Base-by-base conservation (phyloP, 306 rosid genomes). In the Canavalia gladiata region DNA sequence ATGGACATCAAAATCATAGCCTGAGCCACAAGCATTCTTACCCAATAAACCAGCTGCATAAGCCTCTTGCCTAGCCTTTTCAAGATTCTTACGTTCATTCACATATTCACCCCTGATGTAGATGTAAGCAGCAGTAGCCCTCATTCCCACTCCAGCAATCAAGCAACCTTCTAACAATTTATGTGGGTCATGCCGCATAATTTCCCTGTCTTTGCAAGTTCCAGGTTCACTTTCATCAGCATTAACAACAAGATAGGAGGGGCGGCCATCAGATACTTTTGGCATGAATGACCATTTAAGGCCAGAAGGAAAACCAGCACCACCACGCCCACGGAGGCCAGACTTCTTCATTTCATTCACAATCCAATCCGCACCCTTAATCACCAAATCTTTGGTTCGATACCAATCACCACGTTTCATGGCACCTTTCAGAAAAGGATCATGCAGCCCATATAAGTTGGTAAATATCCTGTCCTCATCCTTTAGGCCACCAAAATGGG, bases 251-350 rank as follows among this genome's bases (percentile, higher is more conserved):
- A 96, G 97, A 84, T 96, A 96, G 29, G 99, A 96, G 62, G 98
- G 99, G 65, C 98, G 99, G n/a, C 98, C 99, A 72, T 96, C 97
- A 33, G 99, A 96, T 64, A 87, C 92, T 87, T 96, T 96, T 33
- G 99, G 99, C 99, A 96, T 96, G 82, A 96, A 96, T 62, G 99
- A 96, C 99, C 99, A 96, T 83, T 96, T 96, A 47, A 96, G 98
- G 33, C 99, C 98, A 51, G 99, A 96, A 64, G 98, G 98, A 76
- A 96, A 96, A 75, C 99, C 99, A 66, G 99, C 99, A 85, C 98
- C 99, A 56, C 98, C 97, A 84, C 99, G 98, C 10, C 99, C 98
- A 54, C 98, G 98, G 59, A 93, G 98, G 69, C 98, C 99, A 58
- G 99, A 96, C 86, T 93, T 96, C 87, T 96, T 96, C 78, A 96